phyloP scores from a whole-genome alignment of 306 rosid species.

The Coriaria nepalensis region DNA sequence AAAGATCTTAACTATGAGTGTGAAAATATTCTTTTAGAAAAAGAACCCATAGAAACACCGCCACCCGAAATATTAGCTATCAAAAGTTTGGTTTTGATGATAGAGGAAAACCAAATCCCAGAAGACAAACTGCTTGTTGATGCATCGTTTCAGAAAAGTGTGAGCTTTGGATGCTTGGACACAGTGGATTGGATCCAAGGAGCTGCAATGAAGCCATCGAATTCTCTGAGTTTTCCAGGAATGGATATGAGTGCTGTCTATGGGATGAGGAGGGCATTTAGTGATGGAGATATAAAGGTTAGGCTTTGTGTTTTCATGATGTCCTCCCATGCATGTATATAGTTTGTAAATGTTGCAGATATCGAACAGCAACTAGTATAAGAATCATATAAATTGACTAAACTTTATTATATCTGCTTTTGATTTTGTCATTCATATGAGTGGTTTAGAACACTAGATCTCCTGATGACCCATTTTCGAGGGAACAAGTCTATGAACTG shows the following conservation, averaged over 20 bases:
- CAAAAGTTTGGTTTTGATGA: constrained; percentile 35
- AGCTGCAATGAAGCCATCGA: constrained; percentile 34
- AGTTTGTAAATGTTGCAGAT: not conserved
- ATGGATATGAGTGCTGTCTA: constrained; percentile 52
- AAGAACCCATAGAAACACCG: constrained; percentile 43
- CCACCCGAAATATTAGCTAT: constrained; percentile 52
- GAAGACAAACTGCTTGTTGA: constrained; percentile 46
- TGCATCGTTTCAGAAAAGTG: constrained; percentile 42
- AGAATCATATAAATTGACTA: no score
- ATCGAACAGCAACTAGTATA: no score
- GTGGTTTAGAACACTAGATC: constrained; percentile 1
- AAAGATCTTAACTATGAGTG: constrained; percentile 40
- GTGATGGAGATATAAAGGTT: constrained; percentile 98
- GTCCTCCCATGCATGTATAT: not conserved
- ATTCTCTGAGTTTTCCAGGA: constrained; percentile 52
- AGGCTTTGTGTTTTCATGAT: constrained; percentile 13
- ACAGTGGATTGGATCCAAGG: constrained; percentile 76
- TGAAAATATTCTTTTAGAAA: constrained; percentile 59
- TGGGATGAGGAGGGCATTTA: constrained; percentile 77
- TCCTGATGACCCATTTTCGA: constrained; percentile 3
- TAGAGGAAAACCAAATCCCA: constrained; percentile 37
- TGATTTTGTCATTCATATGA: constrained; percentile 7
- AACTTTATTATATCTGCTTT: not conserved
- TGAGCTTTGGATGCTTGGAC: constrained; percentile 55
- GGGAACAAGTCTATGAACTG: constrained; percentile 14